Evolutionary conservation across 768 basidiomycete genomes (phyloP), one percentile per base, ranked within the genome.

Genomic region (Hysterangium stoloniferum): DNA sequence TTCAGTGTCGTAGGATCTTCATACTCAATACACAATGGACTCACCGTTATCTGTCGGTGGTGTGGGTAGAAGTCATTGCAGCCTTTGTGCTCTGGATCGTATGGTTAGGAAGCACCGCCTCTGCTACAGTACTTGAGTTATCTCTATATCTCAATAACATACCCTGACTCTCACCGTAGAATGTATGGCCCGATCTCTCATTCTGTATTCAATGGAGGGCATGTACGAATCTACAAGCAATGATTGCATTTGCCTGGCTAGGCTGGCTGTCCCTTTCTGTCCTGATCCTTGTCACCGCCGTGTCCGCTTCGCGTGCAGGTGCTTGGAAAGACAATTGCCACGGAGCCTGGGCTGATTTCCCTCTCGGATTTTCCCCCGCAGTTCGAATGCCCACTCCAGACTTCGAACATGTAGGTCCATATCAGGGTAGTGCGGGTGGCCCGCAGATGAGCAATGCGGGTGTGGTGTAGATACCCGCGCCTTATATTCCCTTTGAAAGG

Each of bases 231-330:
- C 58, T 65, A 5, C 52, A 61, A 6, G 63, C 62, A 20, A 61
- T 65, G 58, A 58, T 63, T 41, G 64, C 63, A 7, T 64, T 64
- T 44, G 62, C 63, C 4, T 65, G 63, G 63, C 58, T 64, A 25
- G 60, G 59, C 28, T 65, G 64, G 64, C 54, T 59, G 33, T 55
- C 54, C 22, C 52, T 64, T 20, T 51, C 53, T 15, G 20, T 54
- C 27, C 51, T 59, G 40, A 46, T 60, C 11, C n/a, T 59, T 44
- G 43, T 54, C n/a, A 55, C 61, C 25, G 9, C 48, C 13, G 25
- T 49, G 24, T n/a, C 50, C 28, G 50, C 52, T 17, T 15, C 34
- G 19, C 34, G 40, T 8, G 34, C 20, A 9, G 28, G 25, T 3
- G 31, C 42, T 13, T 55, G 51, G 54, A 29, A 47, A 4, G 44